Evolutionary conservation across 805 yeast genomes (phyloP), one percentile per base, ranked within the genome.

Genomic region (Candida berthetii): DNA sequence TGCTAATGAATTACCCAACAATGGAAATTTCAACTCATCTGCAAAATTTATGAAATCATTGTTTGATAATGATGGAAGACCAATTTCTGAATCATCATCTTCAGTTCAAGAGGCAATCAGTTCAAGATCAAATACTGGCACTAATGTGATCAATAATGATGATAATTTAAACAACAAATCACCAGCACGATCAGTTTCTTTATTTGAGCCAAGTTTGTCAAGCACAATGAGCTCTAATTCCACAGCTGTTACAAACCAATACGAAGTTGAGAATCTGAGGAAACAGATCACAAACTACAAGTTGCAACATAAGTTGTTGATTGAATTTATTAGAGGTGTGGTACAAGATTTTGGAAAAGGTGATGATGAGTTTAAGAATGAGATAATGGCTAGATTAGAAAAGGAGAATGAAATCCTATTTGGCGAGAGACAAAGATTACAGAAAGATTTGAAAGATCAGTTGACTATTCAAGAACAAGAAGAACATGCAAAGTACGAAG

Each of bases 201-300:
- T 51, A 19, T 55, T 52, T 38, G 58, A 54, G 10, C 37, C 44
- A 18, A 22, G 16, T 25, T 15, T 14, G 11, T 31, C 36, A n/a
- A n/a, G 27, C 17, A 25, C 29, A 25, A 14, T 25, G n/a, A 36
- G 38, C n/a, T 36, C 31, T 7, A 20, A 19, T 1, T 42, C 53
- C 7, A 40, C 52, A 6, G 44, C 52, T 16, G 46, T 44, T 1
- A 42, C 36, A 10, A 39, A 39, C 19, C 16, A 46, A 0, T 32
- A 33, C 17, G 73, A 68, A 43, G 47, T 67, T 24, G 68, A 66
- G 40, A 56, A 57, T n/a, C 45, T 74, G 36, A 57, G 65, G 39
- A 56, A 57, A 37, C 70, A 72, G 38, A 46, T 76, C 13, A 71
- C 71, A 10, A 60, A 62, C 11, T 62, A 71, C 31, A 70, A 66